phyloP scores from a whole-genome alignment of 1,284 basidiomycete species.

The Malassezia equina region DNA sequence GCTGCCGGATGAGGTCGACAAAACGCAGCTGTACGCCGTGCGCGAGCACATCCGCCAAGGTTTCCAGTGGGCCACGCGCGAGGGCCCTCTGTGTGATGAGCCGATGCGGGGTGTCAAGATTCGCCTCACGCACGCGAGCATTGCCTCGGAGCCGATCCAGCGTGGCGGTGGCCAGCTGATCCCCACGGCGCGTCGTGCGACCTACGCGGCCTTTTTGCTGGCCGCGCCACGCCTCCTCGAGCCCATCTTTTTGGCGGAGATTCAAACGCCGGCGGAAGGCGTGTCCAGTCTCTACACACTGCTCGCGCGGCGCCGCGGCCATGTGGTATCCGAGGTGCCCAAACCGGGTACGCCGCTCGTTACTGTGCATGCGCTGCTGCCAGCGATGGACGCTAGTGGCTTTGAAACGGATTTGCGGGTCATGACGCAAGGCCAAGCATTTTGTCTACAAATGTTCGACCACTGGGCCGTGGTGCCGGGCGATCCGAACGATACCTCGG shows the following conservation, averaged over 20 bases:
- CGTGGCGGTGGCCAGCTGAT: slow-evolving; percentile 97
- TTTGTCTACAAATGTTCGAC: slow-evolving; percentile 89
- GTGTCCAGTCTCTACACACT: slow-evolving; percentile 97
- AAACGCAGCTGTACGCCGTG: slow-evolving; percentile 75
- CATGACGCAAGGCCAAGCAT: slow-evolving; percentile 93
- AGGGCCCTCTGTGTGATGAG: slow-evolving; percentile 95
- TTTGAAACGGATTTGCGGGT: slow-evolving; percentile 97
- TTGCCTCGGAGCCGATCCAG: slow-evolving; percentile 91
- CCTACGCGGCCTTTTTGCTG: slow-evolving; percentile 98
- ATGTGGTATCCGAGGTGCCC: slow-evolving; percentile 92
- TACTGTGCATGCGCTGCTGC: slow-evolving; percentile 92
- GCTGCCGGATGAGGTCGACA: slow-evolving; percentile 87
- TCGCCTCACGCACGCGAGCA: slow-evolving; percentile 76
- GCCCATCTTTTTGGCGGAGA: slow-evolving; percentile 95
- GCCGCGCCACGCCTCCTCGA: slow-evolving; percentile 58
- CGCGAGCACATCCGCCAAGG: slow-evolving; percentile 95
- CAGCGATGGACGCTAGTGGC: slow-evolving; percentile 95
- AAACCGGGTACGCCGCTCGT: slow-evolving; percentile 94
- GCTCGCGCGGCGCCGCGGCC: slow-evolving; percentile 85
- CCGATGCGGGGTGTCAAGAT: slow-evolving; percentile 99
- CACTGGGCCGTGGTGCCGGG: slow-evolving; percentile 98
- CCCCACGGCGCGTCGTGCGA: slow-evolving; percentile 88
- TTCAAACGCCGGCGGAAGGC: slow-evolving; percentile 94
- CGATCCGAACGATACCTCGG: slow-evolving; percentile 89
- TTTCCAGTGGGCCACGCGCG: slow-evolving; percentile 96